Evolutionary conservation across 202 grass and related monocot genomes (phyloP).

Genomic region (Panicum virgatum): DNA sequence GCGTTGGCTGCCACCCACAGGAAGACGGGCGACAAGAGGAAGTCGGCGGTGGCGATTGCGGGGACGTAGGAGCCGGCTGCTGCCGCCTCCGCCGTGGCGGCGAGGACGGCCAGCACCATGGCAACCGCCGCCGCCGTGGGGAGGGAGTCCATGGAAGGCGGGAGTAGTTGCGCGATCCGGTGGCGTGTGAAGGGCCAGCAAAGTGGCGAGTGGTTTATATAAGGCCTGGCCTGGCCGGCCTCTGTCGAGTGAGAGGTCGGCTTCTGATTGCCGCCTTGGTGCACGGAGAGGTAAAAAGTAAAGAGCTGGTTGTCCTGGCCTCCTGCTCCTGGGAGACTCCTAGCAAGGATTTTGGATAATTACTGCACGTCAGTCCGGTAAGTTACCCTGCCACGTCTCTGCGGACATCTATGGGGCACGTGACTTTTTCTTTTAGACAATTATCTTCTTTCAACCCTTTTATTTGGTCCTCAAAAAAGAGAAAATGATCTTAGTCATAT

Average conservation of each 20-base stretch:
- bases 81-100: background rate
- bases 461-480: no score
- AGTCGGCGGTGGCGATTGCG: background rate
- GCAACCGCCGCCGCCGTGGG: slow-evolving; percentile 24
- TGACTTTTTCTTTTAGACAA: no score
- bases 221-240: background rate
- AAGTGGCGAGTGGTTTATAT: slow-evolving; percentile 27
- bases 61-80: slow-evolving; percentile 12
- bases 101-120: background rate
- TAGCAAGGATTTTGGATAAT: no score
- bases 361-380: no score
- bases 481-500: no score
- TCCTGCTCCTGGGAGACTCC: no score
- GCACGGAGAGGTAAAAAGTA: no score
- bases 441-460: no score
- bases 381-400: no score
- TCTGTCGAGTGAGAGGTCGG: background rate
- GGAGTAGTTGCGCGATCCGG: background rate
- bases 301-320: background rate
- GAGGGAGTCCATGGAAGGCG: slow-evolving; percentile 19
- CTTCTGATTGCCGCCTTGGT: background rate
- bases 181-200: background rate
- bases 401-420: no score
- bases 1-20: slow-evolving; percentile 39
- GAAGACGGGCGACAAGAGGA: slow-evolving; percentile 13